These are phyloP conservation scores for Rhizoclosmatium globosum DNA, from an alignment of 192 early-diverging fungal species.

Conservation along the genomic window DNA sequence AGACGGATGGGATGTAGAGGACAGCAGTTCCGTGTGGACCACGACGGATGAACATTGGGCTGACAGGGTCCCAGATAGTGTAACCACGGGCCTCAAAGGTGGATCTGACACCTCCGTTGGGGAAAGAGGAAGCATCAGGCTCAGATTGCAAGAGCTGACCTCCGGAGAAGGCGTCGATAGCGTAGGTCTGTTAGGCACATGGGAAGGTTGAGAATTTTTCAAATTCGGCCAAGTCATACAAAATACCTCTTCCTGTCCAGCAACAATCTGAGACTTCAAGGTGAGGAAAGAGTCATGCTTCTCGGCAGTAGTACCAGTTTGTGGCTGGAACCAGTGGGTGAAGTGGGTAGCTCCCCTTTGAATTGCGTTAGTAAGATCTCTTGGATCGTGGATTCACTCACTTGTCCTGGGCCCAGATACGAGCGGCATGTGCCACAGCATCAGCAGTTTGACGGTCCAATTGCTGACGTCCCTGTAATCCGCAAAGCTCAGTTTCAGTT, in stretches of 20 bases:
- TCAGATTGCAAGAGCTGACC: slow-evolving; percentile 97
- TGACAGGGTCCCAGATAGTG: slow-evolving; percentile 98
- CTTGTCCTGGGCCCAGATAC: slow-evolving; percentile 96
- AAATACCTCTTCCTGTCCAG: slow-evolving; percentile 84
- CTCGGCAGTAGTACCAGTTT: slow-evolving; percentile 97
- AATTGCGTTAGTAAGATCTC: background rate
- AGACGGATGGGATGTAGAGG: slow-evolving; percentile 97
- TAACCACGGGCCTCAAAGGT: slow-evolving; percentile 99
- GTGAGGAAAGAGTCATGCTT: slow-evolving; percentile 99
- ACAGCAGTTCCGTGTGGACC: slow-evolving; percentile 93
- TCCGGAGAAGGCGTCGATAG: slow-evolving; percentile 97
- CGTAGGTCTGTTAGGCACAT: slow-evolving; percentile 49
- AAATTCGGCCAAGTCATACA: background rate
- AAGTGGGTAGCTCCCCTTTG: slow-evolving; percentile 94
- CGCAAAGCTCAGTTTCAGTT: background rate
- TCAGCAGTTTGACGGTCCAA: slow-evolving; percentile 95
- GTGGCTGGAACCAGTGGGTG: slow-evolving; percentile 99
- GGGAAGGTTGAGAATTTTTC: slow-evolving; percentile 22
- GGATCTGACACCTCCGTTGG: slow-evolving; percentile 95
- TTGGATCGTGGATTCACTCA: slow-evolving; percentile 13
- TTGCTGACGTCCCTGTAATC: slow-evolving; percentile 77
- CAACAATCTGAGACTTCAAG: slow-evolving; percentile 81
- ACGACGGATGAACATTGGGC: slow-evolving; percentile 94
- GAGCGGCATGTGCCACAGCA: slow-evolving; percentile 98
- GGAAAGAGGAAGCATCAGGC: slow-evolving; percentile 99